phyloP scores from a whole-genome alignment of 2,329 filamentous ascomycete species.

The Stachybotrys elegans region DNA sequence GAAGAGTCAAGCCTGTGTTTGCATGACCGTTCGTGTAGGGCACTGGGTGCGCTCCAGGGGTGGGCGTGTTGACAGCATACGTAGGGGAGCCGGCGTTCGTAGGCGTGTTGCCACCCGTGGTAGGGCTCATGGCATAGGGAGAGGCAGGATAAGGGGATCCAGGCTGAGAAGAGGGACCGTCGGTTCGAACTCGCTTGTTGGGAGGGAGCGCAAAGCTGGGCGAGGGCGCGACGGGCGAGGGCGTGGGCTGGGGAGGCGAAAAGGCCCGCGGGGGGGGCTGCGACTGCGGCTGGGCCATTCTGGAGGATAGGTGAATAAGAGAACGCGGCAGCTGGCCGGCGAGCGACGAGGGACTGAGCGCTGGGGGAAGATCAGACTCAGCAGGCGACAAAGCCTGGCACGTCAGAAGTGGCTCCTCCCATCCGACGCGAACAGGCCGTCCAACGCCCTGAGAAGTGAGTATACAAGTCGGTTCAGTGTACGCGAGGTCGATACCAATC shows the following conservation, averaged over 20 bases:
- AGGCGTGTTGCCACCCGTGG: constrained; percentile 33
- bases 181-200: constrained; percentile 57
- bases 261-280: constrained; percentile 47
- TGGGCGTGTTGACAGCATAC: constrained; percentile 26
- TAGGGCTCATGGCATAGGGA: constrained; percentile 44
- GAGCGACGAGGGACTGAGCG: constrained; percentile 8
- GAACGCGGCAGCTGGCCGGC: constrained; percentile 3
- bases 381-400: constrained; percentile 47
- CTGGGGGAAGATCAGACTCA: constrained; percentile 24
- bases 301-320: constrained; percentile 7
- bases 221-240: constrained; percentile 55
- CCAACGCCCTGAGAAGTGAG: no score
- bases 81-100: constrained; percentile 30
- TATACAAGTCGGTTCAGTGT: no score
- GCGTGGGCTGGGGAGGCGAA: constrained; percentile 57
- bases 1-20: constrained; percentile 25
- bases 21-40: constrained; percentile 35
- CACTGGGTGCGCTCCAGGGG: constrained; percentile 25
- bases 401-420: constrained; percentile 37
- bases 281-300: constrained; percentile 57
- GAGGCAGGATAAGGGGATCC: constrained; percentile 55
- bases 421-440: constrained; percentile 34
- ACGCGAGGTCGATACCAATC: constrained; percentile 7
- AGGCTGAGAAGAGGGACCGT: constrained; percentile 63
- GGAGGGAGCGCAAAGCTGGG: constrained; percentile 56